A percentile compares a stretch with the other conserved stretches of the same genome.
Conservation (phyloP, 805 yeast species). For the Zygotorulaspora sp. region DNA sequence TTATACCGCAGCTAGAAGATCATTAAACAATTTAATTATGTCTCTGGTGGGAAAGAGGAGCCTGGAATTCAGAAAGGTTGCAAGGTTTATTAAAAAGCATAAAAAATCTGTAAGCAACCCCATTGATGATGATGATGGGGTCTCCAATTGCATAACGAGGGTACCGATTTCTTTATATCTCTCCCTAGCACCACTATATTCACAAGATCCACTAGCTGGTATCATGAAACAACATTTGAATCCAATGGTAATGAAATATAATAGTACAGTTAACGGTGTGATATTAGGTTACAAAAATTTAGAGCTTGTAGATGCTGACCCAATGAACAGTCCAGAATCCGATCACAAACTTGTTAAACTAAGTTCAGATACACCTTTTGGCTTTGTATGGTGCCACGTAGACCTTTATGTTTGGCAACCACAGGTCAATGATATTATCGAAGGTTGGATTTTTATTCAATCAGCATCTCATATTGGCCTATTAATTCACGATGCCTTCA, state of each 20-base stretch:
- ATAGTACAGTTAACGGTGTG: constrained; percentile 69
- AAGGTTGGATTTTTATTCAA: constrained; percentile 87
- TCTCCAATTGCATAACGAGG: constrained; percentile 34
- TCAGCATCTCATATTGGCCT: constrained; percentile 93
- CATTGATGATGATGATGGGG: constrained; percentile 25
- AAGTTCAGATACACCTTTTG: constrained; percentile 77
- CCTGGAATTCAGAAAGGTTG: constrained; percentile 18
- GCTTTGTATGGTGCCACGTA: constrained; percentile 80
- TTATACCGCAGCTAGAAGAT: not conserved
- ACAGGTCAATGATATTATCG: constrained; percentile 74
- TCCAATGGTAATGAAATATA: constrained; percentile 81
- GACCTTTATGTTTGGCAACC: constrained; percentile 90
- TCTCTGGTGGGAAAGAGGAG: constrained; percentile 24
- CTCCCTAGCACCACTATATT: constrained; percentile 81
- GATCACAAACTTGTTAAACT: constrained; percentile 55
- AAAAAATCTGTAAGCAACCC: constrained; percentile 29
- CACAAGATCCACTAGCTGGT: constrained; percentile 68
- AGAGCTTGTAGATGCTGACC: constrained; percentile 43
- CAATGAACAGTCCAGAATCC: constrained; percentile 39
- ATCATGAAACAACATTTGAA: constrained; percentile 84
- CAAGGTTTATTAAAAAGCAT: constrained; percentile 29
- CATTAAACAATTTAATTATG: constrained; percentile 12
- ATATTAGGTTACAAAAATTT: constrained; percentile 75
- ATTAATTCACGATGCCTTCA: constrained; percentile 86
- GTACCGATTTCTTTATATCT: constrained; percentile 56